phyloP scores from a whole-genome alignment of 2,329 filamentous ascomycete genomes.

The Sclerotinia spermophila region DNA sequence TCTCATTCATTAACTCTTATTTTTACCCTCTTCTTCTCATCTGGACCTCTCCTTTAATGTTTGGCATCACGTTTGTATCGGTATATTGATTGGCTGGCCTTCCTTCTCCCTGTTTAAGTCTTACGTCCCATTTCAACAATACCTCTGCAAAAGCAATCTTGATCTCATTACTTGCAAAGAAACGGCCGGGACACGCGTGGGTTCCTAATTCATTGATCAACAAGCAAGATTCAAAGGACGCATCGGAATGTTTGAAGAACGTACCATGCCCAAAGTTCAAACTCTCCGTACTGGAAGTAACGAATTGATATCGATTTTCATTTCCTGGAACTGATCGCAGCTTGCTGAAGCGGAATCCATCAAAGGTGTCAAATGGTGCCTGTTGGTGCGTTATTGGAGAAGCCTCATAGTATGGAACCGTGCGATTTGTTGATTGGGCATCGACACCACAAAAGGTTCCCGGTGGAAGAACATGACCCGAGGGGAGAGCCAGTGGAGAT shows the following conservation, averaged over 20 bases:
- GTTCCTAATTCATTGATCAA: conserved; percentile 29
- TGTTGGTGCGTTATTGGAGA: conserved; percentile 9
- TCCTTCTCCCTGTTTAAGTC: conserved; percentile 57
- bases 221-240: neutral
- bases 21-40: conserved; percentile 7
- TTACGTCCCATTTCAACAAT: conserved; percentile 36
- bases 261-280: conserved; percentile 42
- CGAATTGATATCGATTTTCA: conserved; percentile 37
- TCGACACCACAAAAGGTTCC: conserved; percentile 21
- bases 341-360: conserved; percentile 31
- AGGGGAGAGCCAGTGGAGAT: conserved; percentile 33
- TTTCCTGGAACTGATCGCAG: conserved; percentile 27
- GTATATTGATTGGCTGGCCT: conserved; percentile 50
- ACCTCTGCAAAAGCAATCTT: conserved; percentile 37
- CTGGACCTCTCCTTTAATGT: conserved; percentile 13
- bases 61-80: conserved; percentile 8
- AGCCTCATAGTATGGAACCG: conserved; percentile 15
- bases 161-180: conserved; percentile 40
- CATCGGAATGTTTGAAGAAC: neutral
- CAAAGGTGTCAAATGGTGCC: conserved; percentile 24
- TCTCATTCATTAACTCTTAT: neutral
- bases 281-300: conserved; percentile 37
- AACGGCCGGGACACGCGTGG: conserved; percentile 42
- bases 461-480: conserved; percentile 35
- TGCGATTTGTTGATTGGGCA: conserved; percentile 13